Evolutionary conservation across 129 eudicot species (phyloP), one percentile per base, ranked within the genome.

Genomic region (Deinandra increscens): DNA sequence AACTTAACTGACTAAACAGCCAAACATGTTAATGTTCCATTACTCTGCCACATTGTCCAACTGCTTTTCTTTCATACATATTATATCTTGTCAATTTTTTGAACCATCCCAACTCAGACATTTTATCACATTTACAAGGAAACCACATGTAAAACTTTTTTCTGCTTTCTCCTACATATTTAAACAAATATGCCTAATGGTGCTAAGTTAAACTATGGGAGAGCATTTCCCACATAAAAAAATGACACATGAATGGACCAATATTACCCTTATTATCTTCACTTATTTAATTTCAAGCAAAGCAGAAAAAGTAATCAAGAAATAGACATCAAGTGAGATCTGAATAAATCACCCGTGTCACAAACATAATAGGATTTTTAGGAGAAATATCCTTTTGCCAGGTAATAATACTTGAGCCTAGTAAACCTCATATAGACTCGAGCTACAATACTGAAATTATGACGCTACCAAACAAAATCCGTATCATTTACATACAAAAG

Each of bases 201-300:
- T 54, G 51, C n/a, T 20, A 18, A 33, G 51, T 19, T 49, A 61
- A 4, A 20, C 75, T 38, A 70, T 55, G 75, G 46, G 48, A 72
- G 14, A 72, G 58, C 53, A 71, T 62, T 61, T 62, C 19, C 53
- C 31, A 19, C 63, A 34, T 33, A 46, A 22, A 45, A 4, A 60
- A 7, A 20, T 71, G 55, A 71, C 38, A 10, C 26, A 29, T 8
- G 23, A 53, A 43, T 41, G 41, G 43, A 39, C 41, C 23, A 41
- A 56, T 41, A 14, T 9, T 14, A 10, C 34, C 54, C 29, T 59
- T 11, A 43, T 9, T 15, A 26, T 58, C 58, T 42, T 42, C 44
- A 71, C 58, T 42, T 58, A 14, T 71, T 10, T 71, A 42, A 13
- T 58, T 58, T 71, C 33, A 17, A 41, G 6, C 13, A 71, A 58